These are phyloP conservation scores for Populus nigra DNA, from an alignment of 345 rosid species.

Conservation along the genomic window DNA sequence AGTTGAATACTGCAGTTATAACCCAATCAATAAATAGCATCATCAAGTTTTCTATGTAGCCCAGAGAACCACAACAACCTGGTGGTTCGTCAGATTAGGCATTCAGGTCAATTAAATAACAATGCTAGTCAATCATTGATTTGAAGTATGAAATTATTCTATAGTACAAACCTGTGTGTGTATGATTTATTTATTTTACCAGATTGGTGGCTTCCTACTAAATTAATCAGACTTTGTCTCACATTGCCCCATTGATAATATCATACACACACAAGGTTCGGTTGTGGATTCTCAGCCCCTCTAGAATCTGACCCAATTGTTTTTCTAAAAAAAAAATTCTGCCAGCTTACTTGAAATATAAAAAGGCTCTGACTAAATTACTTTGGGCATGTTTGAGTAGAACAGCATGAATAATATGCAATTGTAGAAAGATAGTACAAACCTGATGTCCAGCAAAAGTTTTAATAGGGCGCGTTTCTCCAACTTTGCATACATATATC, in stretches of 20 bases:
- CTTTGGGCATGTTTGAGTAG: background rate
- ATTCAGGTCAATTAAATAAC: background rate
- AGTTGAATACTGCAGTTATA: background rate
- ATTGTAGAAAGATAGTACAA: slow-evolving; percentile 18
- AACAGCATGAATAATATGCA: slow-evolving; percentile 3
- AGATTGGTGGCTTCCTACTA: background rate
- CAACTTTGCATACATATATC: slow-evolving; percentile 95
- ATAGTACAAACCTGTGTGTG: too few relatives aligned
- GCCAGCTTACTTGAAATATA: background rate
- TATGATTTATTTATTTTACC: background rate
- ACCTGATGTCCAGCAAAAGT: slow-evolving; percentile 95
- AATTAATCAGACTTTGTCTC: background rate
- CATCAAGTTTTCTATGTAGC: background rate
- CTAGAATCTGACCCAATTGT: background rate
- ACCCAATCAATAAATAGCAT: background rate
- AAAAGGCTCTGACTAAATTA: background rate
- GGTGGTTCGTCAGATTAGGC: background rate
- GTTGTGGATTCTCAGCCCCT: background rate
- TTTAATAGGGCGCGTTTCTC: slow-evolving; percentile 72
- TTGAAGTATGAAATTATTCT: background rate
- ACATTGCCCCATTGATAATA: background rate
- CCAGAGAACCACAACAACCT: background rate
- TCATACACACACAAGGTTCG: background rate
- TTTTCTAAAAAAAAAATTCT: background rate
- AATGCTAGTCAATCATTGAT: background rate